phyloP scores from a whole-genome alignment of 441 rosid genomes.

The Brassica balearica region DNA sequence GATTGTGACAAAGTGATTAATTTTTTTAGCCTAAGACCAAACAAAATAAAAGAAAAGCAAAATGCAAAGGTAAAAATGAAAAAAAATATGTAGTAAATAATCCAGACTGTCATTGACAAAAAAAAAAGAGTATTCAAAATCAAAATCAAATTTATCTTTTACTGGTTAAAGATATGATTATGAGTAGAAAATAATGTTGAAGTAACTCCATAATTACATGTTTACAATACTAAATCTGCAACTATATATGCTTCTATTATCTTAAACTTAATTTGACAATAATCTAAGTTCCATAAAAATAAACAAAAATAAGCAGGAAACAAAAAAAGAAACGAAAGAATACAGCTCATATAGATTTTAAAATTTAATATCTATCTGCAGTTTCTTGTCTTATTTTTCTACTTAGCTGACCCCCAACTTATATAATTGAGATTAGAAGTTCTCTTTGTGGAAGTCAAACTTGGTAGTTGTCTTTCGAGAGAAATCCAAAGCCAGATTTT shows the following conservation, averaged over 20 bases:
- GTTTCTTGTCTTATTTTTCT: conserved; percentile 28
- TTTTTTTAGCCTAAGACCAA: too few relatives aligned
- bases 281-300: conserved; percentile 2
- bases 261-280: background rate
- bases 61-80: too few relatives aligned
- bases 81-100: too few relatives aligned
- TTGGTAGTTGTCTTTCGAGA: conserved; percentile 84
- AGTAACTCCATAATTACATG: conserved; percentile 30
- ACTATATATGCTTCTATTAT: conserved; percentile 10
- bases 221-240: conserved; percentile 17
- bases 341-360: conserved; percentile 32
- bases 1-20: too few relatives aligned
- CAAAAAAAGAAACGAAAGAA: conserved; percentile 20
- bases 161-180: background rate
- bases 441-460: conserved; percentile 83
- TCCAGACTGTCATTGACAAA: too few relatives aligned
- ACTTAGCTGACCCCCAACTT: background rate
- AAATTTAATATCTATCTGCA: conserved; percentile 29
- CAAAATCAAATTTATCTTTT: conserved; percentile 19
- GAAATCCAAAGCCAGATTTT: conserved; percentile 72
- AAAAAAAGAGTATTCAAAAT: background rate
- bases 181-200: background rate
- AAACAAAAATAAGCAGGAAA: conserved; percentile 3
- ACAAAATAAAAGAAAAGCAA: too few relatives aligned
- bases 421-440: conserved; percentile 35